Evolutionary conservation across 192 early-diverging fungal genomes (phyloP).

Genomic region (Oehlia diaphana): DNA sequence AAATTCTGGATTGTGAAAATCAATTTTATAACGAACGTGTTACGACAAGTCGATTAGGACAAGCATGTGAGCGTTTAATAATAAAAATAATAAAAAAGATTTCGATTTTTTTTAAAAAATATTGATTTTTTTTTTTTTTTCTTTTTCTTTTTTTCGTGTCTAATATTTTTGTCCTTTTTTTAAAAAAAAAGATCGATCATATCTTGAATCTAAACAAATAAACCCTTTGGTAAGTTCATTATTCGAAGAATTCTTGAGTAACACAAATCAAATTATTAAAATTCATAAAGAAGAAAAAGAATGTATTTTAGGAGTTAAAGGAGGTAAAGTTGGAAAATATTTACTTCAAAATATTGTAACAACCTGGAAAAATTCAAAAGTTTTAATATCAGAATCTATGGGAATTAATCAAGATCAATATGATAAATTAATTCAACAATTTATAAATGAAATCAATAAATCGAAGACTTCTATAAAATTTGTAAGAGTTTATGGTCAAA

Average conservation of each 20-base stretch:
- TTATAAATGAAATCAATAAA: not conserved
- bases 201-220: not conserved
- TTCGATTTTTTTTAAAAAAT: no score
- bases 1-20: conserved; percentile 6
- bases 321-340: not conserved
- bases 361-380: not conserved
- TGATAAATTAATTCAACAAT: not conserved
- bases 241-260: not conserved
- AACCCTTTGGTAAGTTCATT: not conserved
- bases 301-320: not conserved
- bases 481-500: not conserved
- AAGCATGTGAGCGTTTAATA: not conserved
- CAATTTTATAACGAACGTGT: not conserved
- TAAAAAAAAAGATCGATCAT: not conserved
- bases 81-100: no score
- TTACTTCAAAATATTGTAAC: not conserved
- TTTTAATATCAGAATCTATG: not conserved
- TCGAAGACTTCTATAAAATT: not conserved
- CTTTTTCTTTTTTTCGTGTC: no score
- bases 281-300: not conserved
- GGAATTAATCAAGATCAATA: not conserved
- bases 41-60: not conserved
- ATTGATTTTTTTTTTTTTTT: not conserved
- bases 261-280: not conserved
- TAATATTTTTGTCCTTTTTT: not conserved